Evolutionary conservation across 2,329 filamentous ascomycete species (phyloP), one percentile per base, ranked within the genome.

Genomic region (Cladophialophora exuberans): DNA sequence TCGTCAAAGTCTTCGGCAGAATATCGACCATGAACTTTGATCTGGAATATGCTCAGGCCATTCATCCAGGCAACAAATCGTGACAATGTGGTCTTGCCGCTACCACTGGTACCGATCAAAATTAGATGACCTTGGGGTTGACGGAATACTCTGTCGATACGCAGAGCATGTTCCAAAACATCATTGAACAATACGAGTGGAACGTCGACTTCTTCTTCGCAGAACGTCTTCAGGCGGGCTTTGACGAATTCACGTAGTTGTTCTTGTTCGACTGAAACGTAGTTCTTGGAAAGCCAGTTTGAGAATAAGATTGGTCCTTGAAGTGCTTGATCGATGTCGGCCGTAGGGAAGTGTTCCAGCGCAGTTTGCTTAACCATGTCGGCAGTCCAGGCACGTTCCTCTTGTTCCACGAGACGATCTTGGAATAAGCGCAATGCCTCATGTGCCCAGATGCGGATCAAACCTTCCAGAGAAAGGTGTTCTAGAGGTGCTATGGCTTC

Each of bases 21-120:
- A 75, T 99, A 99, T 70, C 93, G 97, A 62, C 94, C 94, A 67
- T 99, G 94, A 0, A 99, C 94, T 79, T 99, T 99, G 81, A 99
- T 99, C 76, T 99, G 94, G 81, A 97, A 99, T 35, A 99, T 92
- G 70, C 93, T 96, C 57, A 99, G 81, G 56, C 95, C 95, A 67
- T 99, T 99, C 94, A 99, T 99, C 94, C 94, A 99, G 42, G 94
- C 94, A 57, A 99, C 94, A 62, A 99, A 99, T 54, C 95, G 88
- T 26, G 95, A 97, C 10, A 99, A 76, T 0, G 94, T 99, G 3
- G 94, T 99, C 79, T 99, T 99, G 74, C 94, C 94, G 78, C 90
- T 96, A 64, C 94, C 95, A 70, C 94, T 99, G 51, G 99, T 94
- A 77, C 94, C 94, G 65, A 99, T 99, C 53, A 99, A 81, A 63